These are phyloP conservation scores for Nicotiana undulata DNA, from an alignment of 257 asterid species.

Conservation along the genomic window DNA sequence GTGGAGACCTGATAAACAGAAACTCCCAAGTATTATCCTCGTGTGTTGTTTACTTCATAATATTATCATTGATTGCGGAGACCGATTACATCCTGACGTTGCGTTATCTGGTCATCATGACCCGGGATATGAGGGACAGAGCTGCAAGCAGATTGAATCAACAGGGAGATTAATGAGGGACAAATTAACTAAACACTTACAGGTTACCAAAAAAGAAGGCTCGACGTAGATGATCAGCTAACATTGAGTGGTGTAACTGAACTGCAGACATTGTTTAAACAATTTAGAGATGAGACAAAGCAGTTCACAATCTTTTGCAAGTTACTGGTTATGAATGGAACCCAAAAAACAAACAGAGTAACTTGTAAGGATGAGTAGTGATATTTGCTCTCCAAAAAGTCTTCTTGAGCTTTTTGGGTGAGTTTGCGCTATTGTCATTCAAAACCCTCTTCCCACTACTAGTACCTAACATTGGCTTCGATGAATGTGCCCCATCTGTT, in stretches of 20 bases:
- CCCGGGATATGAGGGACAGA: constrained; percentile 28
- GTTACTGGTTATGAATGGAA: not conserved
- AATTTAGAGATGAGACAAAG: not conserved
- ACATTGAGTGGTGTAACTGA: not conserved
- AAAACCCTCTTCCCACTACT: not conserved
- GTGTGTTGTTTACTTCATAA: constrained; percentile 93
- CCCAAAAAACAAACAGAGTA: not conserved
- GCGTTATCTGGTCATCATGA: constrained; percentile 62
- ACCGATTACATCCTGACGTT: constrained; percentile 49
- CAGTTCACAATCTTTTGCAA: not conserved
- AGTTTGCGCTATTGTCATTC: not conserved
- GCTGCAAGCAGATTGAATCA: constrained; percentile 34
- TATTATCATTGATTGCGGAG: constrained; percentile 78
- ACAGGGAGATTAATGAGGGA: constrained; percentile 49
- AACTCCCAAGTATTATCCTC: constrained; percentile 78
- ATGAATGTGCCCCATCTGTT: not conserved
- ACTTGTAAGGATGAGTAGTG: not conserved
- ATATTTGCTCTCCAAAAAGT: too few relatives aligned
- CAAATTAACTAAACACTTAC: constrained; percentile 34
- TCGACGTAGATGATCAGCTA: not conserved
- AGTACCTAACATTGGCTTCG: not conserved
- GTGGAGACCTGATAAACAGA: constrained; percentile 94
- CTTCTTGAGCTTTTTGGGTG: not conserved
- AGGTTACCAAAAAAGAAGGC: not conserved
- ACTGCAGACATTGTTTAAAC: not conserved